These are phyloP conservation scores for Cryptococcus floricola DNA, from an alignment of 1,284 basidiomycete species.

Conservation along the genomic window DNA sequence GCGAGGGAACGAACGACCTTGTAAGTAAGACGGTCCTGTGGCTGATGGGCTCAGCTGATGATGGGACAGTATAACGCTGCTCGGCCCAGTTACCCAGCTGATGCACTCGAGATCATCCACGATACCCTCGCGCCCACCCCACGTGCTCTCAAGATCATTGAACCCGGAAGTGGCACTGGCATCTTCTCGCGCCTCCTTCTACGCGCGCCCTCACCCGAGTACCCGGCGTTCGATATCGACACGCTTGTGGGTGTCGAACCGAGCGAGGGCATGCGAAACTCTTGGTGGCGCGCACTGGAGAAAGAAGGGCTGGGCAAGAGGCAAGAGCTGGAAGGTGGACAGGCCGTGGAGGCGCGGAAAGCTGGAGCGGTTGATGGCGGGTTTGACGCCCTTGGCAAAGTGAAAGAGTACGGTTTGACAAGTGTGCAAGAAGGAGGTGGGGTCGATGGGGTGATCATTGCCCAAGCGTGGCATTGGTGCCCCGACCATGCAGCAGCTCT, in stretches of 20 bases:
- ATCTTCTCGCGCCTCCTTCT: slow-evolving; percentile 50
- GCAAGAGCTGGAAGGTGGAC: neutral
- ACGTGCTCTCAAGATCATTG: slow-evolving; percentile 30
- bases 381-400: slow-evolving; percentile 44
- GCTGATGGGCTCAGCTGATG: neutral
- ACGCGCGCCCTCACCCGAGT: slow-evolving; percentile 28
- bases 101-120: slow-evolving; percentile 38
- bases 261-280: slow-evolving; percentile 48
- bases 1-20: slow-evolving; percentile 45
- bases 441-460: slow-evolving; percentile 47
- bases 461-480: slow-evolving; percentile 50
- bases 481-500: slow-evolving; percentile 42
- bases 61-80: slow-evolving; percentile 46
- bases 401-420: slow-evolving; percentile 16
- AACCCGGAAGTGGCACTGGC: slow-evolving; percentile 49
- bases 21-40: slow-evolving; percentile 32
- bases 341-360: neutral
- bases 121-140: slow-evolving; percentile 14
- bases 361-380: slow-evolving; percentile 39
- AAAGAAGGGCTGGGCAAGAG: slow-evolving; percentile 7
- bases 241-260: slow-evolving; percentile 49
- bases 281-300: slow-evolving; percentile 29
- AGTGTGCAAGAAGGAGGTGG: slow-evolving; percentile 7
- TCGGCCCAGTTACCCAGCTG: slow-evolving; percentile 49
- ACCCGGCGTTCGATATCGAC: slow-evolving; percentile 37